phyloP scores from a whole-genome alignment of 352 stramenopile species.

The Aphanomyces stellatus region DNA sequence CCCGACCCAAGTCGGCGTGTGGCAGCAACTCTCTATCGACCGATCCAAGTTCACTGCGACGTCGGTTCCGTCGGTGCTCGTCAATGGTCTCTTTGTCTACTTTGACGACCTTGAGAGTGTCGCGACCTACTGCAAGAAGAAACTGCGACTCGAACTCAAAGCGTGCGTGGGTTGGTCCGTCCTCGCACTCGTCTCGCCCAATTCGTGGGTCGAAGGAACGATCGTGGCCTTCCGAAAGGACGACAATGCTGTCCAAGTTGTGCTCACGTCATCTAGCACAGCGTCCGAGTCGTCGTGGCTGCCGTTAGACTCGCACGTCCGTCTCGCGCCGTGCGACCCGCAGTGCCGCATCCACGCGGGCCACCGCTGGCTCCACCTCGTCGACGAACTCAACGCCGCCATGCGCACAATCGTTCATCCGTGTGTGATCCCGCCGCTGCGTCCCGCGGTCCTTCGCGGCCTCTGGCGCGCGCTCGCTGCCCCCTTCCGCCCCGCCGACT shows the following conservation, averaged over 20 bases:
- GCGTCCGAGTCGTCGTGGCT: neutral
- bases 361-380: neutral
- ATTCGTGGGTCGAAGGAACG: constrained; percentile 1
- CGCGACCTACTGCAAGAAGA: neutral
- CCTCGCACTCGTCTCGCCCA: neutral
- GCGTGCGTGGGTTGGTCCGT: constrained; percentile 14
- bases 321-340: neutral
- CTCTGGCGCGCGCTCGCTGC: neutral
- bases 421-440: neutral
- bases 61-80: neutral
- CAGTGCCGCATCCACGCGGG: constrained; percentile 12
- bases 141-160: constrained; percentile 1
- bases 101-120: constrained; percentile 8
- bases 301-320: constrained; percentile 2
- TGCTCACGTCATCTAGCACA: neutral
- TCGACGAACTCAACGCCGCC: constrained; percentile 1
- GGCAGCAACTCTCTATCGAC: neutral
- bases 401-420: neutral
- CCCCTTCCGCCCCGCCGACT: neutral
- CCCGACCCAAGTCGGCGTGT: neutral
- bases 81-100: neutral
- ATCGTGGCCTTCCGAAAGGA: constrained; percentile 1
- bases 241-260: neutral
- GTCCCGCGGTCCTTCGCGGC: neutral
- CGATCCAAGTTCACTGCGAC: neutral